Conservation (phyloP, 2,329 filamentous ascomycete genomes). For the Talaromyces sp. region DNA sequence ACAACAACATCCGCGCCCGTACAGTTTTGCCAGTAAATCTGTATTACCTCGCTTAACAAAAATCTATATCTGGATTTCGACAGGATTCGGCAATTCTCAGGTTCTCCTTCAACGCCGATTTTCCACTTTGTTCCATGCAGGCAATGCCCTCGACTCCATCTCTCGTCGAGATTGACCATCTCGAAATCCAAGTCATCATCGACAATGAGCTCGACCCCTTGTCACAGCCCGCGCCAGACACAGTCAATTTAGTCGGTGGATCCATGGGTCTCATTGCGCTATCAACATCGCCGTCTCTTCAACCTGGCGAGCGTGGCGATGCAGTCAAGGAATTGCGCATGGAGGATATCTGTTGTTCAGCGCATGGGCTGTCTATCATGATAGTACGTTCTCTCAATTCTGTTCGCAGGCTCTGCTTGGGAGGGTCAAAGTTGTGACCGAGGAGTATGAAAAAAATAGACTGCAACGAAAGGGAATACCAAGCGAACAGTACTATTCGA, state of each 20-base stretch:
- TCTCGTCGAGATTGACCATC: conserved; percentile 41
- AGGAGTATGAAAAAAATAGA: conserved; percentile 30
- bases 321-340: conserved; percentile 45
- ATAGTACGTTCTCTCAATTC: conserved; percentile 34
- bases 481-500: conserved; percentile 51
- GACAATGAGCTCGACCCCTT: conserved; percentile 54
- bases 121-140: too few relatives aligned
- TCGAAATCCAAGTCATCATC: conserved; percentile 49
- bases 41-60: too few relatives aligned
- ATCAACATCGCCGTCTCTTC: conserved; percentile 28
- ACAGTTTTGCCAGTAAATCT: too few relatives aligned
- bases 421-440: not conserved
- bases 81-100: too few relatives aligned
- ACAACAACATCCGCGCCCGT: too few relatives aligned
- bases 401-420: not conserved
- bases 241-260: conserved; percentile 39
- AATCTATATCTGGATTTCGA: too few relatives aligned
- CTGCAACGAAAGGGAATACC: conserved; percentile 41
- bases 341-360: conserved; percentile 50
- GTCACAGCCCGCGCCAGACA: conserved; percentile 43
- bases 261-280: conserved; percentile 41
- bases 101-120: too few relatives aligned
- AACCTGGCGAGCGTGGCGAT: conserved; percentile 34
- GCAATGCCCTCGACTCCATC: not conserved
- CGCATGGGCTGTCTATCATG: conserved; percentile 51